phyloP scores from a whole-genome alignment of 371 early-diverging fungal genomes.

The Phascolomyces articulosus region DNA sequence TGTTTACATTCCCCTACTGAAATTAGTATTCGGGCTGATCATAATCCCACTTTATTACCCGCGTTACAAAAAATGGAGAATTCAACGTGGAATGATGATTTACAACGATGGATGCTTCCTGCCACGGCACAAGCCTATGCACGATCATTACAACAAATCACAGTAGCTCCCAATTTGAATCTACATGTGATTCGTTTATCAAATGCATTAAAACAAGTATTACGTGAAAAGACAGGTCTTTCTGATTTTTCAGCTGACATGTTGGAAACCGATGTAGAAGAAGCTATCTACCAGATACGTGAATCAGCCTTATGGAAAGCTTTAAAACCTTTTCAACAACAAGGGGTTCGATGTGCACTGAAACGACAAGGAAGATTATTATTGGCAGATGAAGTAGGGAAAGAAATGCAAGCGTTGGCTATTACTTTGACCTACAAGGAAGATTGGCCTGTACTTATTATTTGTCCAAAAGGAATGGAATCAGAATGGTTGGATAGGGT shows the following conservation, averaged over 20 bases:
- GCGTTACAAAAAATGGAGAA: constrained; percentile 19
- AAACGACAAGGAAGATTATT: constrained; percentile 59
- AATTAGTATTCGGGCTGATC: constrained; percentile 20
- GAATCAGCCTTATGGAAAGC: constrained; percentile 15
- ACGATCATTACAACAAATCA: constrained; percentile 12
- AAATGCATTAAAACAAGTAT: neutral
- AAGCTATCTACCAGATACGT: constrained; percentile 13
- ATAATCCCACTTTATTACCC: constrained; percentile 26
- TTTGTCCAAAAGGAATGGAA: constrained; percentile 59
- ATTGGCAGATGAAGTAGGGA: constrained; percentile 94
- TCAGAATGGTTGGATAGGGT: constrained; percentile 35
- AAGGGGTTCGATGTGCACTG: constrained; percentile 52
- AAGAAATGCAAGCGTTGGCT: constrained; percentile 88
- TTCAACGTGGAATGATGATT: constrained; percentile 18
- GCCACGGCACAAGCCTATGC: constrained; percentile 24
- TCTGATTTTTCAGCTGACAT: constrained; percentile 4
- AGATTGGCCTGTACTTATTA: constrained; percentile 67
- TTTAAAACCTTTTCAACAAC: constrained; percentile 53
- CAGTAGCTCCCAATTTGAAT: constrained; percentile 10
- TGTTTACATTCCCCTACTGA: constrained; percentile 14
- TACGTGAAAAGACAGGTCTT: neutral
- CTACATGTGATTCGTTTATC: constrained; percentile 24
- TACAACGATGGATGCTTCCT: constrained; percentile 28
- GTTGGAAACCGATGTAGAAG: constrained; percentile 18
- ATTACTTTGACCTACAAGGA: constrained; percentile 51